A percentile compares a stretch with the other conserved stretches of the same genome.
These are phyloP conservation scores for Alternaria sp. DNA, from an alignment of 2,329 filamentous ascomycete species.

Conservation along the genomic window DNA sequence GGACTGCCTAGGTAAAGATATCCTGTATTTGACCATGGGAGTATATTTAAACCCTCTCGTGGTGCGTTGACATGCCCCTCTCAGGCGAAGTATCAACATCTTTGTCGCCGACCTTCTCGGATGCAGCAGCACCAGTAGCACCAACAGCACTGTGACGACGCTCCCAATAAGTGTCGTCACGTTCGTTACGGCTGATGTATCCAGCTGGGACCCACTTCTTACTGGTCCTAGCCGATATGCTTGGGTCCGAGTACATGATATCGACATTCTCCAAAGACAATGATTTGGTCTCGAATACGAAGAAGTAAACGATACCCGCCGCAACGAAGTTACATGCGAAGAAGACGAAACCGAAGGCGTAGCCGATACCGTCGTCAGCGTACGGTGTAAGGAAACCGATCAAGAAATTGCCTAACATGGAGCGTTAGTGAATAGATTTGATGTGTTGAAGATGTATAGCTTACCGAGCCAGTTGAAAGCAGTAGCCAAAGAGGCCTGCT, in stretches of 20 bases:
- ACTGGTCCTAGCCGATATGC: conserved; percentile 40
- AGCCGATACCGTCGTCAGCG: conserved; percentile 45
- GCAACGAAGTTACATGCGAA: conserved; percentile 47
- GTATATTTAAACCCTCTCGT: conserved; percentile 15
- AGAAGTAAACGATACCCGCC: conserved; percentile 45
- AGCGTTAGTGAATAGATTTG: conserved; percentile 28
- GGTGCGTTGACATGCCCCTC: conserved; percentile 33
- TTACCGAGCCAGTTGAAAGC: conserved; percentile 46
- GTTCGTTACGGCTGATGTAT: conserved; percentile 41
- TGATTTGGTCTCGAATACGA: conserved; percentile 47
- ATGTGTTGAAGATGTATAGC: background rate
- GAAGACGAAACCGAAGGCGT: conserved; percentile 48
- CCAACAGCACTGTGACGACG: conserved; percentile 31
- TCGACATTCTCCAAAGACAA: conserved; percentile 49
- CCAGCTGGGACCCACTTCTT: conserved; percentile 47
- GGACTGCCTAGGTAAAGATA: background rate
- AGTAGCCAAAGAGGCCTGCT: conserved; percentile 46
- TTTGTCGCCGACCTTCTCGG: conserved; percentile 31
- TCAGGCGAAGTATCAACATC: conserved; percentile 30
- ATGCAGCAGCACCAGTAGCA: conserved; percentile 14
- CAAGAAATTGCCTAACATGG: conserved; percentile 47
- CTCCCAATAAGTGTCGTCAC: conserved; percentile 41
- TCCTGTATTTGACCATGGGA: background rate
- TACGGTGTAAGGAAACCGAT: conserved; percentile 49
- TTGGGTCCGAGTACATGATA: conserved; percentile 45